Conservation (phyloP, 305 asterid species). For the Striga hermonthica region DNA sequence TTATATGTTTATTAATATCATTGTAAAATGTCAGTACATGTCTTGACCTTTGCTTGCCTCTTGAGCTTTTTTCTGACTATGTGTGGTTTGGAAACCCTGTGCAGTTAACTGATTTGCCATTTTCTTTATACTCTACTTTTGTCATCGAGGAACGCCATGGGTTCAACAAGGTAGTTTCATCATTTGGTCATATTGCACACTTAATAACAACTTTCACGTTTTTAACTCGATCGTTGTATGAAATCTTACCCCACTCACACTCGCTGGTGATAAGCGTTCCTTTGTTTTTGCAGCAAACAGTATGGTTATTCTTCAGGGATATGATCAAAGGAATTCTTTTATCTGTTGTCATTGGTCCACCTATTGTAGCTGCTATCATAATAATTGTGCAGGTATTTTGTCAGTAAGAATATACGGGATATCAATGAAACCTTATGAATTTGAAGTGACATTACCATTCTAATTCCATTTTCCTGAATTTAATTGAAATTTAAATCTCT, state of each 20-base stretch:
- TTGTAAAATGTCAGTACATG: constrained; percentile 15
- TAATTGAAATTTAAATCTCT: not conserved
- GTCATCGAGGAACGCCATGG: constrained; percentile 97
- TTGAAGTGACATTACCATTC: constrained; percentile 1
- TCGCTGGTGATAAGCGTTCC: constrained; percentile 28
- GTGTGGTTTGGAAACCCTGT: constrained; percentile 22
- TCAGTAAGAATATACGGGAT: constrained; percentile 22
- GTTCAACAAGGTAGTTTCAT: constrained; percentile 69
- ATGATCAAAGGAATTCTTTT: constrained; percentile 77
- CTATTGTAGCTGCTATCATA: constrained; percentile 94
- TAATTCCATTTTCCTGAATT: not conserved
- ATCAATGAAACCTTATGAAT: constrained; percentile 13
- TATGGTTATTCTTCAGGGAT: constrained; percentile 82
- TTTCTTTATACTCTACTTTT: constrained; percentile 90
- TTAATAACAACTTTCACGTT: constrained; percentile 21
- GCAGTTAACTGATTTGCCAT: constrained; percentile 98
- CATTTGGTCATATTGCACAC: constrained; percentile 15
- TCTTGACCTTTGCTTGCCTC: constrained; percentile 18
- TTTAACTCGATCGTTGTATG: constrained; percentile 6
- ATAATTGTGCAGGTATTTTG: constrained; percentile 72
- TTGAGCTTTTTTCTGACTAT: constrained; percentile 18
- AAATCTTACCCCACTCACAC: not conserved
- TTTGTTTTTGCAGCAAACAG: constrained; percentile 70
- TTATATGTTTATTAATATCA: constrained; percentile 2
- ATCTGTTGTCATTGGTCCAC: constrained; percentile 79